Percentiles rank a stretch among this genome's conserved stretches.
These are phyloP conservation scores for Trapa bicornis DNA, from an alignment of 345 rosid species.

Conservation along the genomic window DNA sequence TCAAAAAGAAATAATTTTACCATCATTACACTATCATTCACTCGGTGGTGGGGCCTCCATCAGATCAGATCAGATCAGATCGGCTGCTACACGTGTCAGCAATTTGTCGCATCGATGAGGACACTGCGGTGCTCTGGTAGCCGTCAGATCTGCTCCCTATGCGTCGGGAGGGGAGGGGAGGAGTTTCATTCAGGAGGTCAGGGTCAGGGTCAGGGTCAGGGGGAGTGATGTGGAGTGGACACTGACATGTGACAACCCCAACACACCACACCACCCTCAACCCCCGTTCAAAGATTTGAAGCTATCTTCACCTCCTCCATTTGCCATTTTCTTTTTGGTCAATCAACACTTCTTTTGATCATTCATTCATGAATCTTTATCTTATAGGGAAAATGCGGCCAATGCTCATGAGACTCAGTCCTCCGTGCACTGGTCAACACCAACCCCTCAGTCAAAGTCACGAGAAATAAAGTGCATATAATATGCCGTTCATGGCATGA, in stretches of 20 bases:
- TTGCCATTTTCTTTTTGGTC: too few species aligned
- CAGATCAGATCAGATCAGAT: constrained; percentile 10
- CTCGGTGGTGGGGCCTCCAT: constrained; percentile 6
- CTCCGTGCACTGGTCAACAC: too few species aligned
- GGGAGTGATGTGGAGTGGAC: neutral
- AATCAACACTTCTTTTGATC: too few species aligned
- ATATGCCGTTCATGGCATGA: too few species aligned
- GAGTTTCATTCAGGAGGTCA: neutral
- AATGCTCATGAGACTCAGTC: too few species aligned
- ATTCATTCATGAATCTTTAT: too few species aligned
- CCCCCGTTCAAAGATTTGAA: too few species aligned
- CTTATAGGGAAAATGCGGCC: too few species aligned
- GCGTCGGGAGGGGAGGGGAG: neutral
- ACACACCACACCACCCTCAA: too few species aligned
- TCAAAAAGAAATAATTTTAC: constrained; percentile 21
- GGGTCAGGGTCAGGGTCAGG: neutral
- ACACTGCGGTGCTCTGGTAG: constrained; percentile 7
- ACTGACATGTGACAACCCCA: neutral
- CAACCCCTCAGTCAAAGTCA: too few species aligned
- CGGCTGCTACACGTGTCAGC: constrained; percentile 18
- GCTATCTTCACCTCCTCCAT: too few species aligned
- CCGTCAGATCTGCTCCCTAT: constrained; percentile 24
- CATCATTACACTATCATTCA: constrained; percentile 55
- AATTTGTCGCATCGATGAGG: constrained; percentile 9
- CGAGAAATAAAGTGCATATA: too few species aligned